These are phyloP conservation scores for Kalaharituber pfeilii DNA, from an alignment of 2,329 filamentous ascomycete genomes.

Conservation along the genomic window DNA sequence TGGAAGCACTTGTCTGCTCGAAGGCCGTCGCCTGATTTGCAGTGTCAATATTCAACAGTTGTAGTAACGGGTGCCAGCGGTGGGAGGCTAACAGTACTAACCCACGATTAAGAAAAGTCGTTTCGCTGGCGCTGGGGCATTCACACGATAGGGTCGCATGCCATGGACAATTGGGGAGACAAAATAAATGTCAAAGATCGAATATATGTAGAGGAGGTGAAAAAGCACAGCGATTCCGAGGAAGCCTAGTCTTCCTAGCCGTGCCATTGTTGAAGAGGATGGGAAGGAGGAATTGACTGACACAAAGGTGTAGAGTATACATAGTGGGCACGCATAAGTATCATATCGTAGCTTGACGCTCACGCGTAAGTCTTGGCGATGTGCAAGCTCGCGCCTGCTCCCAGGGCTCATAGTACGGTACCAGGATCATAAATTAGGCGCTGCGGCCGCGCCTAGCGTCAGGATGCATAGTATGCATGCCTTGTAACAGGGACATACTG, in stretches of 20 bases:
- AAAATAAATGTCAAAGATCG: constrained; percentile 98
- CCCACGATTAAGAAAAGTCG: constrained; percentile 87
- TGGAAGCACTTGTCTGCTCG: constrained; percentile 97
- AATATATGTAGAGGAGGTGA: constrained; percentile 82
- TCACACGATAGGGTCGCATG: constrained; percentile 65
- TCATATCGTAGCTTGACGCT: too few species aligned
- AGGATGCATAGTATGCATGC: too few species aligned
- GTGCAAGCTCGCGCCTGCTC: too few species aligned
- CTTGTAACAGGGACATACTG: too few species aligned
- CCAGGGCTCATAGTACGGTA: too few species aligned
- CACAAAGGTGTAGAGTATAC: too few species aligned
- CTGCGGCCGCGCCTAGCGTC: too few species aligned
- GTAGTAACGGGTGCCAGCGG: too few species aligned
- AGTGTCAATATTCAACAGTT: not conserved
- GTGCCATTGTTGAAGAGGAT: constrained; percentile 16
- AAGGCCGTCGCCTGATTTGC: constrained; percentile 60
- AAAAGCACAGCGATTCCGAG: constrained; percentile 78
- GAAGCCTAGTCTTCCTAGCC: constrained; percentile 51
- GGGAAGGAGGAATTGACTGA: too few species aligned
- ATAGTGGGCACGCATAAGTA: too few species aligned
- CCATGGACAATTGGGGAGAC: constrained; percentile 92
- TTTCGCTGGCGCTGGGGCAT: constrained; percentile 63
- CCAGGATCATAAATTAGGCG: too few species aligned
- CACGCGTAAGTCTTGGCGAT: too few species aligned
- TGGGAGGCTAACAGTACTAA: constrained; percentile 27